Evolutionary conservation across 768 basidiomycete genomes (phyloP).

Genomic region (Naganishia friedmannii): DNA sequence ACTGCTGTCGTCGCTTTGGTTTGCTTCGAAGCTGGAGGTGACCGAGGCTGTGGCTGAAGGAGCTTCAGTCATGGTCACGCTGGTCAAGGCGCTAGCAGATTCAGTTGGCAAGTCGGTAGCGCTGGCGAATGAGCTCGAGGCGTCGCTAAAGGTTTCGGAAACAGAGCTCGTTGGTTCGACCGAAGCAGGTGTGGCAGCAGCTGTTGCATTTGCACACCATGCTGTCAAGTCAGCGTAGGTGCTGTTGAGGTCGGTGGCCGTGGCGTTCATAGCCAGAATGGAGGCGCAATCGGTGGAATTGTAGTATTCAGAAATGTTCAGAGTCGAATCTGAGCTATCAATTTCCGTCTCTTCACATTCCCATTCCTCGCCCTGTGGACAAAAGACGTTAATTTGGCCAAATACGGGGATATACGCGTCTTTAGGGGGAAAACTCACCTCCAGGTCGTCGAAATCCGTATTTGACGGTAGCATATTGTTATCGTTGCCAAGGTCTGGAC

Average conservation of each 20-base stretch:
- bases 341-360: conserved; percentile 27
- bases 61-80: conserved; percentile 1
- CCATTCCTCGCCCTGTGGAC: conserved; percentile 18
- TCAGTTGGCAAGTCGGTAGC: background rate
- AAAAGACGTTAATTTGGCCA: background rate
- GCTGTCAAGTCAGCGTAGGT: conserved; percentile 21
- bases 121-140: background rate
- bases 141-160: background rate
- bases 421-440: conserved; percentile 1
- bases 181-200: background rate
- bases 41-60: conserved; percentile 5
- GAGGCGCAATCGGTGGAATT: conserved; percentile 17
- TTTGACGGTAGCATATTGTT: background rate
- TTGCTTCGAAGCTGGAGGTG: background rate
- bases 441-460: background rate
- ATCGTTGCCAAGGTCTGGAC: background rate
- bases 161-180: background rate
- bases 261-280: conserved; percentile 16
- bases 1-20: background rate
- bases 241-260: conserved; percentile 4
- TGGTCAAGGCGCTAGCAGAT: background rate
- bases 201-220: conserved; percentile 18
- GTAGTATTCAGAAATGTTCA: background rate
- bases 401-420: background rate
- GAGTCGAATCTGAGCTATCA: background rate